These are phyloP conservation scores for Fusarium falciforme DNA, from an alignment of 2,329 filamentous ascomycete genomes.

Conservation along the genomic window DNA sequence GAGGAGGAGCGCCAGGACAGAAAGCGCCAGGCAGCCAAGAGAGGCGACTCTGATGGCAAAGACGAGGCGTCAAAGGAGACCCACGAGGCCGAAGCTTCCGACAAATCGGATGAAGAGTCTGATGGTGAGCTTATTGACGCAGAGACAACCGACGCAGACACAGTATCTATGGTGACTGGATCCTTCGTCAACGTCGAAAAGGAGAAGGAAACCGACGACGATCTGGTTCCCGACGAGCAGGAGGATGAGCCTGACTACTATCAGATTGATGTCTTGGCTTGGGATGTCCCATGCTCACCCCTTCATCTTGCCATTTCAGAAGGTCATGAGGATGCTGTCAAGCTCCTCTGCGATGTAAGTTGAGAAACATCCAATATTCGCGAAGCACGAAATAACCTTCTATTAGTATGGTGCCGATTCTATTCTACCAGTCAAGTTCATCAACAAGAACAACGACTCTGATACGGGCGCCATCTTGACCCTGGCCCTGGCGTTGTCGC, in stretches of 20 bases:
- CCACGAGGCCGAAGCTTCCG: conserved; percentile 19
- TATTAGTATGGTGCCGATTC: conserved; percentile 80
- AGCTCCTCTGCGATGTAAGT: conserved; percentile 71
- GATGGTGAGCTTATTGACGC: conserved; percentile 61
- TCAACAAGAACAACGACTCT: conserved; percentile 59
- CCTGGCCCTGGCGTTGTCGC: conserved; percentile 73
- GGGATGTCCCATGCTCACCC: conserved; percentile 80
- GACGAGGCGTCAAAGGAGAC: conserved; percentile 1
- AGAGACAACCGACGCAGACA: conserved; percentile 63
- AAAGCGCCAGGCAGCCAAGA: conserved; percentile 53
- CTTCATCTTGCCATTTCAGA: conserved; percentile 83
- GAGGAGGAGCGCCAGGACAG: conserved; percentile 69
- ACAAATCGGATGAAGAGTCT: conserved; percentile 50
- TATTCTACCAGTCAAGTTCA: conserved; percentile 78
- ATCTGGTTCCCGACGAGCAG: conserved; percentile 63
- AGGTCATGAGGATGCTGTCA: conserved; percentile 76
- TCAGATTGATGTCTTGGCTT: conserved; percentile 81
- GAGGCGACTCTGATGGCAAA: conserved; percentile 3
- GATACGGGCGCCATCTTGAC: conserved; percentile 74
- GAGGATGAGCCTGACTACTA: conserved; percentile 82
- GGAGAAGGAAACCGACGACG: conserved; percentile 50
- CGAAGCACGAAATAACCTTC: conserved; percentile 10
- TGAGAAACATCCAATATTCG: neutral
- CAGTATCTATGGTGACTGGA: conserved; percentile 69
- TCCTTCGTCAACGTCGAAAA: conserved; percentile 78